phyloP scores from a whole-genome alignment of 495 filamentous ascomycete species.

The Podospora pseudoanserina region DNA sequence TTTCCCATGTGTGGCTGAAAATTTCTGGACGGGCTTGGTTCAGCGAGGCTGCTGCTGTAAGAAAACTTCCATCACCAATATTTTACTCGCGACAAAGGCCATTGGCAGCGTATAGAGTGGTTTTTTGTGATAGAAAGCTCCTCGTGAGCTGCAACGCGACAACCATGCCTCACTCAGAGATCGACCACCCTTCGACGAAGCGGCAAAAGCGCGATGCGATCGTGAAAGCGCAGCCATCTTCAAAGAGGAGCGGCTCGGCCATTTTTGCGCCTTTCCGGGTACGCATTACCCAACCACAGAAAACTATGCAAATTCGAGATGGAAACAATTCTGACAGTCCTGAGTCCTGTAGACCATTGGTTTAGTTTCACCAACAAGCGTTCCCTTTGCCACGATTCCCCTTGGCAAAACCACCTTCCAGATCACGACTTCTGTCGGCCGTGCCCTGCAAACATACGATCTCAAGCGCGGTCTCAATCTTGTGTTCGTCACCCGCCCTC shows the following conservation, averaged over 20 bases:
- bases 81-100: conserved; percentile 2
- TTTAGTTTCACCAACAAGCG: conserved; percentile 81
- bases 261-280: conserved; percentile 92
- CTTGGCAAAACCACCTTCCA: conserved; percentile 93
- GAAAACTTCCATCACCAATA: conserved; percentile 6
- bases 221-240: conserved; percentile 30
- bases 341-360: conserved; percentile 67
- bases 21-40: conserved; percentile 23
- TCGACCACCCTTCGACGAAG: conserved; percentile 58
- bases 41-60: not conserved
- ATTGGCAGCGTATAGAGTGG: conserved; percentile 7
- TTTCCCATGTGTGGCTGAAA: conserved; percentile 23
- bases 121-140: conserved; percentile 11
- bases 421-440: conserved; percentile 89
- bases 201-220: conserved; percentile 57
- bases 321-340: not conserved
- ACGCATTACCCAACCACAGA: conserved; percentile 30
- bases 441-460: conserved; percentile 91
- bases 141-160: conserved; percentile 15
- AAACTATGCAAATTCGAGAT: not conserved
- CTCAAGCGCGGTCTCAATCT: conserved; percentile 82
- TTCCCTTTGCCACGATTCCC: conserved; percentile 84
- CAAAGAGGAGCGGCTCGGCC: conserved; percentile 52
- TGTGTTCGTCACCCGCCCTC: conserved; percentile 84
- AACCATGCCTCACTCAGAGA: conserved; percentile 48